Conservation (phyloP, 305 asterid species). For the Solanum hybrid region DNA sequence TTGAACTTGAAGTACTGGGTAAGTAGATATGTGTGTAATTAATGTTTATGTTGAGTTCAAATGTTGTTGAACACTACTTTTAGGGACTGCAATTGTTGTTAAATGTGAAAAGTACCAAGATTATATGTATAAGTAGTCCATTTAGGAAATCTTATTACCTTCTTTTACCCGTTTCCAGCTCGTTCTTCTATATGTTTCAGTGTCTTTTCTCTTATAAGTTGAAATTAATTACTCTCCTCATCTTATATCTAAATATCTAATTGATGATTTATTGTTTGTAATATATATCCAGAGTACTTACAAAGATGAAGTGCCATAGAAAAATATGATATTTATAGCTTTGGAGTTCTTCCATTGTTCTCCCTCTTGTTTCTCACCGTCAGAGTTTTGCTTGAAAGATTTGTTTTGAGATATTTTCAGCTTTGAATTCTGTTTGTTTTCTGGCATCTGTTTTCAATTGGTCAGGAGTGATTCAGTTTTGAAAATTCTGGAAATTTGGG, state of each 20-base stretch:
- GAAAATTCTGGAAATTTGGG: neutral
- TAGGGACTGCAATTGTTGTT: neutral
- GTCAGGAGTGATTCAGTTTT: neutral
- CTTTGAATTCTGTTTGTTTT: neutral
- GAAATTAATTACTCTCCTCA: too few species aligned
- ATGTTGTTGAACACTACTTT: neutral
- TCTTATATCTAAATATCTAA: too few species aligned
- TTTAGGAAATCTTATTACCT: neutral
- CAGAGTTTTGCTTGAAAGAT: conserved; percentile 65
- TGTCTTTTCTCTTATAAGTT: too few species aligned
- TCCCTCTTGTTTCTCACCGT: conserved; percentile 46
- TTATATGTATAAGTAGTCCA: neutral
- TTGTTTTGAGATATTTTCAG: conserved; percentile 58
- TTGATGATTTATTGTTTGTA: too few species aligned
- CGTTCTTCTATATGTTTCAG: too few species aligned
- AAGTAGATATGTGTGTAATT: neutral
- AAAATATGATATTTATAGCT: too few species aligned
- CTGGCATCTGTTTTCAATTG: neutral
- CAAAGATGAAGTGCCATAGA: too few species aligned
- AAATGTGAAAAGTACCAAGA: neutral
- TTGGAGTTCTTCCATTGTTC: conserved; percentile 36
- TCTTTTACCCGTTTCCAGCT: conserved; percentile 15
- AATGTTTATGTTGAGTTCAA: neutral
- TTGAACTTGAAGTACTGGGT: neutral
- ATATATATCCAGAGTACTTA: too few species aligned